Conservation (phyloP, 2,329 filamentous ascomycete genomes). For the Atkinsonella hypoxylon region DNA sequence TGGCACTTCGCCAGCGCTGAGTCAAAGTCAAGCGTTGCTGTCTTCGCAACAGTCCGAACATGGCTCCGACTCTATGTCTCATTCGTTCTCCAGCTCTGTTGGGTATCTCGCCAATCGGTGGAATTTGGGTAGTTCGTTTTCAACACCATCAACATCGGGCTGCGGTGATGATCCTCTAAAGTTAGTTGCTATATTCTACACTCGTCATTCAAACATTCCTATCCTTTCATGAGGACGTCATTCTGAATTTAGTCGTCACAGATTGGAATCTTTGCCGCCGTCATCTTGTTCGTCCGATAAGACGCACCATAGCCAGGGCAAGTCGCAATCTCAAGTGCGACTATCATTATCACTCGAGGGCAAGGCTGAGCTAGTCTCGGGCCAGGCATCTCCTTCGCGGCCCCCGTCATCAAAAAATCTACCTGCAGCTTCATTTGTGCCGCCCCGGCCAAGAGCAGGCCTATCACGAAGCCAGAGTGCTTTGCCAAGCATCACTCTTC, state of each 20-base stretch:
- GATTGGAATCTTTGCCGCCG: conserved; percentile 31
- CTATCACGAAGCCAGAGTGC: conserved; percentile 64
- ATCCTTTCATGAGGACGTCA: no score
- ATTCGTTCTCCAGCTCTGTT: conserved; percentile 31
- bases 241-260: conserved; percentile 11
- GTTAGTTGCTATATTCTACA: conserved; percentile 17
- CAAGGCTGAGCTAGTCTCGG: conserved; percentile 72
- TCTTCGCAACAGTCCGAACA: conserved; percentile 18
- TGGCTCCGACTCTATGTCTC: conserved; percentile 19
- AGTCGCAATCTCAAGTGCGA: conserved; percentile 47
- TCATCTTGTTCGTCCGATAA: conserved; percentile 29
- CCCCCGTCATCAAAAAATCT: conserved; percentile 35
- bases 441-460: conserved; percentile 33
- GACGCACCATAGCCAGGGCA: conserved; percentile 23
- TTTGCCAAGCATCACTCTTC: conserved; percentile 44
- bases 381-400: conserved; percentile 53
- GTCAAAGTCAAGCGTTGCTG: conserved; percentile 15
- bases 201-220: no score
- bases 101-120: conserved; percentile 46
- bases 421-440: conserved; percentile 33
- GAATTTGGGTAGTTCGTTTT: conserved; percentile 40
- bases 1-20: conserved; percentile 9
- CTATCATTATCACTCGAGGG: conserved; percentile 80
- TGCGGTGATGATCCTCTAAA: conserved; percentile 32
- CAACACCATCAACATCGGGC: conserved; percentile 31